Evolutionary conservation across 306 rosid genomes (phyloP), one percentile per base, ranked within the genome.

Genomic region (Lathyrus sativus): DNA sequence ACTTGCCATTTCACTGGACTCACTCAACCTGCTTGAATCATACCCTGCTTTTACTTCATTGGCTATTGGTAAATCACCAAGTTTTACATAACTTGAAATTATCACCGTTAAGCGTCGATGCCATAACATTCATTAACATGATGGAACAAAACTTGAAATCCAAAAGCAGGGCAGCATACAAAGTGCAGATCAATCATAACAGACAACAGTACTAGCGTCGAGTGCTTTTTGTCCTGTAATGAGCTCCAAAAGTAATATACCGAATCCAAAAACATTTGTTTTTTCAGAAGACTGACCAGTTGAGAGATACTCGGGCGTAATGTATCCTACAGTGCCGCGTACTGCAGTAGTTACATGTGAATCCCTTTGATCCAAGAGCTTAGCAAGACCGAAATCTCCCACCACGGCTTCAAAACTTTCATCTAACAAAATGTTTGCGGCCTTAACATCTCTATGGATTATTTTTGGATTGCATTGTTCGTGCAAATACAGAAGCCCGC

Each of bases 291-390:
- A 93, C 79, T 93, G 96, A 38, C 99, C 99, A 3, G 97, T 93
- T 14, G 96, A 93, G 54, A 93, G 96, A 76, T 90, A 93, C 61
- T 93, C 97, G 0, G 97, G 99, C 14, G 99, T 95, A 73, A 93
- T 88, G 81, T 93, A 96, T 41, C 97, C 99, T 31, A 90, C 90
- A 0, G 99, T 93, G 17, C 99, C 99, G 4, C 97, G 85, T 49
- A 90, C 99, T 31, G 99, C 97, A 42, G 99, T 93, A 37, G 99
- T 93, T 62, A 93, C 97, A 66, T 93, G 99, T 4, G 99, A 93
- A 79, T 90, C 99, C 79, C 92, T 88, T 80, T 83, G 84, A 81
- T 93, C 99, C 62, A 93, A 84, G 72, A 93, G 86, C 86, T 93
- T 93, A 11, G 97, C 99, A 33, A 93, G 96, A 71, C 99, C 97